phyloP scores from a whole-genome alignment of 495 filamentous ascomycete species.

The Physcia stellaris region DNA sequence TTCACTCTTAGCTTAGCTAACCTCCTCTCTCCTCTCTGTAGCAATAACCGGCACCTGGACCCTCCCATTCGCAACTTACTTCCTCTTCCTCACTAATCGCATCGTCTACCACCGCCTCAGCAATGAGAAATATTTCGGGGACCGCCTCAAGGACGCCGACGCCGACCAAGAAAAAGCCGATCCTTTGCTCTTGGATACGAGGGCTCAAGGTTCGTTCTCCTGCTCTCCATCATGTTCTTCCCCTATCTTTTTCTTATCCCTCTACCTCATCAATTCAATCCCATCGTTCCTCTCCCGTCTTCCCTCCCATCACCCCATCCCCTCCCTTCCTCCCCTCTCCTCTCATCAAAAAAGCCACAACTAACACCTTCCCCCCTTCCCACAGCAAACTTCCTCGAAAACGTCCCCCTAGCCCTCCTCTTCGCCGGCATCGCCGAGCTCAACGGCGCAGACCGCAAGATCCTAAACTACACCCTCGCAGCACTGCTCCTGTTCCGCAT shows the following conservation, averaged over 20 bases:
- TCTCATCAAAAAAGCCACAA: no score
- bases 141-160: constrained; percentile 11
- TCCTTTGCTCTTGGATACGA: constrained; percentile 18
- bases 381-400: constrained; percentile 34
- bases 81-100: constrained; percentile 26
- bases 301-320: no score
- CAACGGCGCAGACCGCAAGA: constrained; percentile 26
- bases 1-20: no score
- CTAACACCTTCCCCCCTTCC: no score
- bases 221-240: no score
- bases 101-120: constrained; percentile 25
- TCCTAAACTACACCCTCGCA: constrained; percentile 22
- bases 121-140: constrained; percentile 21
- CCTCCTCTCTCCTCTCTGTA: constrained; percentile 8
- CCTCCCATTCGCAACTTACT: constrained; percentile 31
- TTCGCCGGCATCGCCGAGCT: constrained; percentile 25
- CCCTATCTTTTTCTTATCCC: no score
- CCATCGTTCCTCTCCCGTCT: no score
- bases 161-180: constrained; percentile 10
- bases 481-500: constrained; percentile 24
- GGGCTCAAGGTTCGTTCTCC: no score
- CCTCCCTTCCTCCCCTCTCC: no score
- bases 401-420: constrained; percentile 25
- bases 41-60: constrained; percentile 32
- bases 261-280: no score